Evolutionary conservation across 495 filamentous ascomycete species (phyloP), one percentile per base, ranked within the genome.

Genomic region (Lasiosphaeria ovina): DNA sequence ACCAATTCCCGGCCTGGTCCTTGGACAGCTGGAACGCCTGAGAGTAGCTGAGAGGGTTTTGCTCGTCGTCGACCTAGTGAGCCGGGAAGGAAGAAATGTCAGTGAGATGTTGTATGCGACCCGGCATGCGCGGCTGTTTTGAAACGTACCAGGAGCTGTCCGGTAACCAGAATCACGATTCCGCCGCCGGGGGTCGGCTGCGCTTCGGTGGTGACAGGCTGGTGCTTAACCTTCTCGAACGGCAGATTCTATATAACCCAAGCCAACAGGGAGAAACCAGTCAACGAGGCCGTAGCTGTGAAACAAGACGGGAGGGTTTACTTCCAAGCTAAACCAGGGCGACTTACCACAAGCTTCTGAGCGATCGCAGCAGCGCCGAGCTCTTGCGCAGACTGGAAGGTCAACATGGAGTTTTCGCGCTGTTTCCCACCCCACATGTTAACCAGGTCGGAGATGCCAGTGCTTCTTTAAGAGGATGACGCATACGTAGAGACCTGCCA

Each of bases 341-440:
- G 54, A 11, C 59, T 61, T 76, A 97, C 93, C 47, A 64, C 66
- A 57, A 97, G 80, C 81, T 97, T 97, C 69, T 89, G 83, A 42
- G 86, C 71, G 69, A 98, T 97, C 2, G 57, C 64, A 1, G 31
- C 60, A 3, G 76, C 71, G 60, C 93, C 93, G 62, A 81, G 77
- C 36, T 82, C 60, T 12, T 85, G 79, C 35, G 66, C 54, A 38
- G 76, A 83, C 83, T 98, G 90, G 71, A 97, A 98, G 33, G 93
- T 98, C 80, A 98, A 80, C 89, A 95, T 95, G 47, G 94, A 98
- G 48, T 87, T 71, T 1, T 87, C 83, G 60, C 91, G 86, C 93
- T 98, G 55, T 71, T 32, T 17, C 34, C 35, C 34, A 24, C 38
- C 53, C 12, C 33, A 14, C 17, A 35, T 35, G 32, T 57, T 35